phyloP scores from a whole-genome alignment of 1,284 basidiomycete species.

The Ustilago curta region DNA sequence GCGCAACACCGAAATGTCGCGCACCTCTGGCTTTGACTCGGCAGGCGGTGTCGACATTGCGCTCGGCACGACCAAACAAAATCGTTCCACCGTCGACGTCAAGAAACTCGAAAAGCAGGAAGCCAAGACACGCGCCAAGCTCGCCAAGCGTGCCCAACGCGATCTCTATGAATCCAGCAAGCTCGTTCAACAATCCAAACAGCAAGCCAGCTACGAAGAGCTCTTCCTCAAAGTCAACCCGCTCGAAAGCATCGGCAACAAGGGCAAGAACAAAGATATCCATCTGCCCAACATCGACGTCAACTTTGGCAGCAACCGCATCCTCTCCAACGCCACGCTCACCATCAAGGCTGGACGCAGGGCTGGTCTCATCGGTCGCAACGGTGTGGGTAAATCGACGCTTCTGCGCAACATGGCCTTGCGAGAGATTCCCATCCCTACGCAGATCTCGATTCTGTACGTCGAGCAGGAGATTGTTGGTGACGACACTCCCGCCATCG shows the following conservation, averaged over 20 bases:
- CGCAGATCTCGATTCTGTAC: constrained; percentile 95
- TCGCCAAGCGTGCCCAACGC: constrained; percentile 85
- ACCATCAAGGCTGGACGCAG: constrained; percentile 61
- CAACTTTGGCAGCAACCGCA: constrained; percentile 82
- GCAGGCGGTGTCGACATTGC: constrained; percentile 76
- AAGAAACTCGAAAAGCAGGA: constrained; percentile 99
- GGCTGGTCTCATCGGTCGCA: constrained; percentile 74
- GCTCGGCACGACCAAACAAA: constrained; percentile 91
- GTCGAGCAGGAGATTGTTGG: constrained; percentile 92
- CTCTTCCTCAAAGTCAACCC: constrained; percentile 99
- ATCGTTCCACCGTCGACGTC: constrained; percentile 94
- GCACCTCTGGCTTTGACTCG: constrained; percentile 65
- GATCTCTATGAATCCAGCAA: constrained; percentile 97
- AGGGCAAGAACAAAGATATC: constrained; percentile 82
- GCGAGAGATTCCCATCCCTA: constrained; percentile 81
- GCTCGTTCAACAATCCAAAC: constrained; percentile 89
- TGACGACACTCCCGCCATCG: constrained; percentile 90
- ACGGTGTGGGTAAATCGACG: constrained; percentile 93
- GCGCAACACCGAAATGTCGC: constrained; percentile 76
- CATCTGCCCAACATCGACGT: constrained; percentile 91
- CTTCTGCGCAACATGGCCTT: constrained; percentile 94
- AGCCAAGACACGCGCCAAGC: constrained; percentile 96
- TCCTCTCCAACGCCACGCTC: constrained; percentile 76
- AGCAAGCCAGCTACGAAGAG: constrained; percentile 95
- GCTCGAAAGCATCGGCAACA: constrained; percentile 80